Percentiles rank a stretch among this genome's conserved stretches.
These are phyloP conservation scores for Eucalyptus coolabah DNA, from an alignment of 345 rosid genomes.

Conservation along the genomic window DNA sequence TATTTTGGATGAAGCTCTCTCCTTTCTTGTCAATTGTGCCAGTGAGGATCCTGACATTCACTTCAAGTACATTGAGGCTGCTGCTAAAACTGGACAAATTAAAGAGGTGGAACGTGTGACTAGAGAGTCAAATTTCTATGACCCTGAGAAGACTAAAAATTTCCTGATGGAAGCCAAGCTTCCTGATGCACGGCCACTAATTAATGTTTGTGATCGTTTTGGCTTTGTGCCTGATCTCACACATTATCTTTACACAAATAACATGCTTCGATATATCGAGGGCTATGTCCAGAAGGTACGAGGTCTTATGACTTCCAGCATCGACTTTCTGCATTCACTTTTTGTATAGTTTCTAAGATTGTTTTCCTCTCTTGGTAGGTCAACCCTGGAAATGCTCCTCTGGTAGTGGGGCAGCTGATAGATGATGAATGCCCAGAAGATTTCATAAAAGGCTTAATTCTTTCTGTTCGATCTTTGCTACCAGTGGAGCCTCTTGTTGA, in stretches of 20 bases:
- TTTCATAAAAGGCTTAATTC: slow-evolving; percentile 95
- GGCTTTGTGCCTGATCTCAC: slow-evolving; percentile 95
- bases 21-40: slow-evolving; percentile 5
- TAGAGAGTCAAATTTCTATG: slow-evolving; percentile 93
- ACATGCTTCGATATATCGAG: slow-evolving; percentile 94
- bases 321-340: background rate
- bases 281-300: slow-evolving; percentile 98
- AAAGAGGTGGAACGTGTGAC: slow-evolving; percentile 99
- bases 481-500: slow-evolving; percentile 43
- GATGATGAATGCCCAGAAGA: slow-evolving; percentile 99
- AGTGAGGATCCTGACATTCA: slow-evolving; percentile 99
- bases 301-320: background rate
- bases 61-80: slow-evolving; percentile 96
- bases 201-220: slow-evolving; percentile 96
- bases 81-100: slow-evolving; percentile 97
- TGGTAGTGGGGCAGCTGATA: slow-evolving; percentile 68
- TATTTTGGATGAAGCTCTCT: background rate
- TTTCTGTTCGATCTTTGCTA: slow-evolving; percentile 50
- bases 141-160: slow-evolving; percentile 93
- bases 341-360: background rate
- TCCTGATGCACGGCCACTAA: slow-evolving; percentile 93
- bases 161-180: slow-evolving; percentile 98
- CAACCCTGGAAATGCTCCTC: slow-evolving; percentile 91
- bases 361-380: slow-evolving; percentile 32
- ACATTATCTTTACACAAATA: slow-evolving; percentile 79